A percentile compares a stretch with the other conserved stretches of the same genome.
These are phyloP conservation scores for Neurospora sp. DNA, from an alignment of 495 filamentous ascomycete species.

Conservation along the genomic window DNA sequence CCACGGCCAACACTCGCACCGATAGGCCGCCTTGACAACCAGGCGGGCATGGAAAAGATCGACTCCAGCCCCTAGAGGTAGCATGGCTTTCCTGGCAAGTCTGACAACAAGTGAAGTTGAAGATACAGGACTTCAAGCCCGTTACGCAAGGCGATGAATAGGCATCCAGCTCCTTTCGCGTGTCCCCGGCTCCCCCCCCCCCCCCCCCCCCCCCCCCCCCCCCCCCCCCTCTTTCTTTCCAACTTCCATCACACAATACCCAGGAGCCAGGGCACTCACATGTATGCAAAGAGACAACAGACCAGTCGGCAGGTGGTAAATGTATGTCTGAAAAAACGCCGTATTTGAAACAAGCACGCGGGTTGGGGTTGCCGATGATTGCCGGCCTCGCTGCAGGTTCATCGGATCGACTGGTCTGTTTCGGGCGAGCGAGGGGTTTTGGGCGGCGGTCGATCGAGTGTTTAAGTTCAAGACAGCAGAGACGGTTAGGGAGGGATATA, in stretches of 20 bases:
- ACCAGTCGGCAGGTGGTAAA: neutral
- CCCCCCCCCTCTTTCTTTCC: neutral
- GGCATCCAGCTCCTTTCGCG: neutral
- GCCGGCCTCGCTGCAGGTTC: slow-evolving; percentile 1
- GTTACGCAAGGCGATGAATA: neutral
- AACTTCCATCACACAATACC: neutral
- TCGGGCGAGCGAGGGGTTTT: neutral
- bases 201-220: too few species aligned
- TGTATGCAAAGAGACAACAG: neutral
- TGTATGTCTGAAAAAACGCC: neutral
- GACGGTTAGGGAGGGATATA: neutral
- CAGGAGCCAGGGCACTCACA: neutral
- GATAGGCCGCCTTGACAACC: neutral
- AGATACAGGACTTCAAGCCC: neutral
- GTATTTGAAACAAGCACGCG: neutral
- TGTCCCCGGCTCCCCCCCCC: neutral
- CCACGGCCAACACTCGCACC: neutral
- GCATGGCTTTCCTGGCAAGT: too few species aligned
- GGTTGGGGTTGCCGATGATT: slow-evolving; percentile 2
- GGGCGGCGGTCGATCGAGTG: neutral
- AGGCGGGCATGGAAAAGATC: too few species aligned
- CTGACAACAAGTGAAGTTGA: too few species aligned
- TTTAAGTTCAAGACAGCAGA: neutral
- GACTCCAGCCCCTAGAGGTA: too few species aligned
- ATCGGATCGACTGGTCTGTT: slow-evolving; percentile 4